phyloP scores from a whole-genome alignment of 805 yeast species.

The Spathaspora hagerdaliae region DNA sequence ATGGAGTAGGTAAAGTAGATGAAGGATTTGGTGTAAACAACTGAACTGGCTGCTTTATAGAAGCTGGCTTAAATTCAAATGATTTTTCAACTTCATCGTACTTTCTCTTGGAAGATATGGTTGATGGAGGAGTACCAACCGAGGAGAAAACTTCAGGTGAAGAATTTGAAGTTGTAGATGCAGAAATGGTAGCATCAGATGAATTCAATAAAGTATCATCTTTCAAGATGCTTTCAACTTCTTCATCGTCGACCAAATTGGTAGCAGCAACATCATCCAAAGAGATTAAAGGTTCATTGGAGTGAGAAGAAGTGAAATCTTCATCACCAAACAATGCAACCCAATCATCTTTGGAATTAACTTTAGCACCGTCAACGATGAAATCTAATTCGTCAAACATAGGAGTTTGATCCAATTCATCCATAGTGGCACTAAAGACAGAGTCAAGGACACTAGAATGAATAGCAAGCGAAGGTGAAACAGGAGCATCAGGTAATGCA shows the following conservation, averaged over 20 bases:
- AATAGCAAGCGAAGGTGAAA: slow-evolving; percentile 18
- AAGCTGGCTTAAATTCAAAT: slow-evolving; percentile 12
- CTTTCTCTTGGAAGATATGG: slow-evolving; percentile 11
- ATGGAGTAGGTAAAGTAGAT: slow-evolving; percentile 31
- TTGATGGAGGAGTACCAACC: slow-evolving; percentile 1
- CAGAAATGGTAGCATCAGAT: slow-evolving; percentile 9
- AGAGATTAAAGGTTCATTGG: slow-evolving; percentile 10
- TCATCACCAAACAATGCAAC: slow-evolving; percentile 48
- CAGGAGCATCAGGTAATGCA: background rate
- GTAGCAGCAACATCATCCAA: slow-evolving; percentile 3
- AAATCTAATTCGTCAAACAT: slow-evolving; percentile 56
- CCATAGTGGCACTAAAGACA: slow-evolving; percentile 41
- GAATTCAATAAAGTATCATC: slow-evolving; percentile 8
- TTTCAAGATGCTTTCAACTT: slow-evolving; percentile 1
- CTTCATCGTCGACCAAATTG: slow-evolving; percentile 4
- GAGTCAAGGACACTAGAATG: slow-evolving; percentile 51
- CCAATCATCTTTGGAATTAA: slow-evolving; percentile 50
- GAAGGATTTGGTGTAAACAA: slow-evolving; percentile 27
- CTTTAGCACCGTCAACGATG: slow-evolving; percentile 36
- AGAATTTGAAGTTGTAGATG: slow-evolving; percentile 1
- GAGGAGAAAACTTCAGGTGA: slow-evolving; percentile 1
- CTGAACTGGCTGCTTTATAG: slow-evolving; percentile 13
- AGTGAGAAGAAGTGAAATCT: background rate
- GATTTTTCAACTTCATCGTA: slow-evolving; percentile 25
- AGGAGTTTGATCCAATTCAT: slow-evolving; percentile 46